Base-by-base conservation (phyloP, 768 basidiomycete genomes). In the Pisolithus marmoratus region DNA sequence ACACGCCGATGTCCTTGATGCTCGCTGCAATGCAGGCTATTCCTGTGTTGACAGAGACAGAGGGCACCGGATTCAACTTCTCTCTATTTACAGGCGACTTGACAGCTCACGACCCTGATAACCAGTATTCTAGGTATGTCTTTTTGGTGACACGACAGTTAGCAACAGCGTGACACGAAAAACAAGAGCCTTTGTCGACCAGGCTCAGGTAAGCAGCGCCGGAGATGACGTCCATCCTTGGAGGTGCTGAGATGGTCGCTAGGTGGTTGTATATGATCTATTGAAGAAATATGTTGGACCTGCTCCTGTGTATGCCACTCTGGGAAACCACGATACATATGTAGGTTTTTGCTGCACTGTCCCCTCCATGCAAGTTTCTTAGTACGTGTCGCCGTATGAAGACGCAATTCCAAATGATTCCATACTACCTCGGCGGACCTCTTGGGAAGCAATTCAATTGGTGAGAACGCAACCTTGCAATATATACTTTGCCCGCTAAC, bases 251-350 rank as follows among this genome's bases (percentile, higher is more conserved):
- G 19, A 12, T 14, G 17, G 23, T 27, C 4, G 5, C 3, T 51
- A 85, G 83, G 72, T 81, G 0, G 60, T 83, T 0, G 46, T 84
- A 19, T 88, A 83, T 62, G 80, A 80, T 54, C 70, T 88, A 20
- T 76, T 87, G 66, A 83, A 76, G 62, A 65, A 68, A 23, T 73
- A 72, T 54, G 71, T 87, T 29, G 80, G 80, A 15, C 71, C 77
- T 5, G 80, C 83, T 0, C 85, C 87, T 17, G 75, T 88, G 1
- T 88, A 87, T 54, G 78, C 83, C 9, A 78, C 82, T 1, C 69
- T 88, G 4, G 87, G 87, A 5, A 89, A 89, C 62, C 87, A 88
- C 56, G 87, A 89, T 60, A 81, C 74, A 47, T 86, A 87, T 65
- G 82, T 85, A 54, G 19, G 40, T 43, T 31, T 20, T 46, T 46